These are phyloP conservation scores for Sclerotinia minor DNA, from an alignment of 2,329 filamentous ascomycete genomes.

Conservation along the genomic window DNA sequence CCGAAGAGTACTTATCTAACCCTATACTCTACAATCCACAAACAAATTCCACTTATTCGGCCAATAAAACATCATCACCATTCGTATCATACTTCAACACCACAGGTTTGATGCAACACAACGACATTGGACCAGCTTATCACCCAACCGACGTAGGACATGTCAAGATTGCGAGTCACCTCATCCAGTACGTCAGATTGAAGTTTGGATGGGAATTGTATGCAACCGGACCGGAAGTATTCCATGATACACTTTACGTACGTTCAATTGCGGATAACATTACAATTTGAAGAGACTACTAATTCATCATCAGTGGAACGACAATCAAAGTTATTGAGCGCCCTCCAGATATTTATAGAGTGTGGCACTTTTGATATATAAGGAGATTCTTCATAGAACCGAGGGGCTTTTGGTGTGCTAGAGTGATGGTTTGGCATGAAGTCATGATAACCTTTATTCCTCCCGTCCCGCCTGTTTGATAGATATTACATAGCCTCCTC, in stretches of 20 bases:
- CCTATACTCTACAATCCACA: slow-evolving; percentile 46
- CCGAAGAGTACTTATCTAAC: slow-evolving; percentile 45
- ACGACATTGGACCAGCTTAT: slow-evolving; percentile 58
- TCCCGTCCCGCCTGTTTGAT: background rate
- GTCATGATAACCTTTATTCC: slow-evolving; percentile 14
- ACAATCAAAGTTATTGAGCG: slow-evolving; percentile 15
- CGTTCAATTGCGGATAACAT: background rate
- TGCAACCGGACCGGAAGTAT: slow-evolving; percentile 55
- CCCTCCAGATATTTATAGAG: background rate
- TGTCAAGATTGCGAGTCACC: slow-evolving; percentile 60
- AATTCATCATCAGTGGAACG: slow-evolving; percentile 12
- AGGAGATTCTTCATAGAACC: too few relatives aligned
- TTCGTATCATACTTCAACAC: slow-evolving; percentile 65
- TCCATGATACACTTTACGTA: slow-evolving; percentile 50
- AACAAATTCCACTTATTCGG: slow-evolving; percentile 43
- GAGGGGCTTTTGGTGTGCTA: too few relatives aligned
- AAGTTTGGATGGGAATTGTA: slow-evolving; percentile 58
- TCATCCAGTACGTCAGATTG: slow-evolving; percentile 57
- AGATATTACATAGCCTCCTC: slow-evolving; percentile 12
- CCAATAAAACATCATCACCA: slow-evolving; percentile 38
- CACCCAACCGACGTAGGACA: slow-evolving; percentile 63
- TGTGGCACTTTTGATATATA: too few relatives aligned
- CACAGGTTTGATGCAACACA: slow-evolving; percentile 60
- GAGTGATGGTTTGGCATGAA: background rate
- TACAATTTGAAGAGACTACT: background rate